These are phyloP conservation scores for Phlyctochytrium bullatum DNA, from an alignment of 192 early-diverging fungal genomes.

Conservation along the genomic window DNA sequence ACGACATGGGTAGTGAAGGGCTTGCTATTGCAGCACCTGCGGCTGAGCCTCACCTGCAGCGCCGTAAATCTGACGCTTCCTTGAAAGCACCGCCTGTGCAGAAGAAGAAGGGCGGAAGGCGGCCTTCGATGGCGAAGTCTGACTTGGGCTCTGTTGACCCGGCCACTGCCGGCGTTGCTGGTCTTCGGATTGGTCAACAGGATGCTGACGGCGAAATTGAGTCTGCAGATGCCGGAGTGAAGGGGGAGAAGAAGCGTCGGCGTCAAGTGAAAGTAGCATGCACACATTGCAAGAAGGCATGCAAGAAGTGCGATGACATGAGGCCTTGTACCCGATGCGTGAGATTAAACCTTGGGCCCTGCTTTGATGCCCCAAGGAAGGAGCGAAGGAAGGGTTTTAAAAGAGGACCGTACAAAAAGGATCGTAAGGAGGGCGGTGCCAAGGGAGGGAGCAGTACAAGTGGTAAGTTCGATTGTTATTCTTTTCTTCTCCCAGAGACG, in stretches of 20 bases:
- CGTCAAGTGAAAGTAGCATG: neutral
- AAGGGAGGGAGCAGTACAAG: neutral
- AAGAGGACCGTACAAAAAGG: slow-evolving; percentile 10
- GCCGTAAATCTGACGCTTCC: neutral
- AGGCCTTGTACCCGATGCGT: slow-evolving; percentile 6
- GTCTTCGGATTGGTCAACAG: too few relatives aligned
- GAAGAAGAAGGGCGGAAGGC: neutral
- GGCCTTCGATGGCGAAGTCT: neutral
- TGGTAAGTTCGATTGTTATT: neutral
- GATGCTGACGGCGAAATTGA: too few relatives aligned
- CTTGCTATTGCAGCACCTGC: too few relatives aligned
- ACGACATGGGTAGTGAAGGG: too few relatives aligned
- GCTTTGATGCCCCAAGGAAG: slow-evolving; percentile 2
- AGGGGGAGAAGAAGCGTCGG: neutral
- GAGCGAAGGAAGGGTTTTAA: slow-evolving; percentile 3
- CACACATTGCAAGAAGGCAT: slow-evolving; percentile 10
- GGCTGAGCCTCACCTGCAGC: too few relatives aligned
- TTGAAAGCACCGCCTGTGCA: neutral
- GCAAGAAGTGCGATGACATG: slow-evolving; percentile 13
- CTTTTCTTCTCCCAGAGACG: neutral
- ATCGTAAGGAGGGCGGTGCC: neutral
- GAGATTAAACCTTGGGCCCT: neutral
- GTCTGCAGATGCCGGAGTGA: too few relatives aligned
- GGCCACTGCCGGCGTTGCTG: too few relatives aligned
- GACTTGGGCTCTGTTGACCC: too few relatives aligned